phyloP scores from a whole-genome alignment of 805 yeast genomes.

The Groenewaldozyma tartarivorans region DNA sequence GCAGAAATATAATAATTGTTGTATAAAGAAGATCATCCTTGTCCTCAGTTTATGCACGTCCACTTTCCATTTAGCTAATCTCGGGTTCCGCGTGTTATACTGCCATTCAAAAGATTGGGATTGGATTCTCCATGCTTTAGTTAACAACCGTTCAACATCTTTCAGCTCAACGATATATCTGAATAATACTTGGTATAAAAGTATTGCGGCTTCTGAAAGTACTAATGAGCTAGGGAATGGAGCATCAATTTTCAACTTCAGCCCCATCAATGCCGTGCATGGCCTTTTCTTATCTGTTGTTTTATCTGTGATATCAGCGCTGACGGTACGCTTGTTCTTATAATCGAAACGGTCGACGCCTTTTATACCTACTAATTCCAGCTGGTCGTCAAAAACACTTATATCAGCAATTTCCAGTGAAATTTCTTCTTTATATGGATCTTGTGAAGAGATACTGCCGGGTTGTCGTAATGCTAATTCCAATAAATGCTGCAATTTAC shows the following conservation, averaged over 20 bases:
- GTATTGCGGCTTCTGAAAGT: slow-evolving; percentile 56
- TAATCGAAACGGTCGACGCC: slow-evolving; percentile 26
- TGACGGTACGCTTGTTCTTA: slow-evolving; percentile 9
- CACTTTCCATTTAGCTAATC: slow-evolving; percentile 39
- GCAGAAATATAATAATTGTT: slow-evolving; percentile 45
- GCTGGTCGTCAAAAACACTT: slow-evolving; percentile 27
- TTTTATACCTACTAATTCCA: slow-evolving; percentile 26
- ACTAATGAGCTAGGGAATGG: slow-evolving; percentile 85
- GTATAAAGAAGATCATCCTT: slow-evolving; percentile 48
- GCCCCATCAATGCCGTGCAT: slow-evolving; percentile 25
- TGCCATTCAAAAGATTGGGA: slow-evolving; percentile 60
- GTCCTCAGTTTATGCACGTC: slow-evolving; percentile 27
- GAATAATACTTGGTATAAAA: slow-evolving; percentile 72
- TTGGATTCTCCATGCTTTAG: slow-evolving; percentile 64
- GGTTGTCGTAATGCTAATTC: slow-evolving; percentile 32
- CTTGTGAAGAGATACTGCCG: slow-evolving; percentile 29
- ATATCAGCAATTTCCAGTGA: slow-evolving; percentile 24
- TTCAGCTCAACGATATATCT: slow-evolving; percentile 60
- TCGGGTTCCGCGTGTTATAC: slow-evolving; percentile 33
- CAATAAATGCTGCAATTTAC: slow-evolving; percentile 29
- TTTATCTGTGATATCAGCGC: slow-evolving; percentile 5
- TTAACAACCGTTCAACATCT: slow-evolving; percentile 49
- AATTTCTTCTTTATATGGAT: slow-evolving; percentile 28
- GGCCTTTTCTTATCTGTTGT: slow-evolving; percentile 11
- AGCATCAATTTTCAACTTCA: slow-evolving; percentile 34